These are phyloP conservation scores for Wickerhamomyces bisporus DNA, from an alignment of 805 yeast genomes.

Conservation along the genomic window DNA sequence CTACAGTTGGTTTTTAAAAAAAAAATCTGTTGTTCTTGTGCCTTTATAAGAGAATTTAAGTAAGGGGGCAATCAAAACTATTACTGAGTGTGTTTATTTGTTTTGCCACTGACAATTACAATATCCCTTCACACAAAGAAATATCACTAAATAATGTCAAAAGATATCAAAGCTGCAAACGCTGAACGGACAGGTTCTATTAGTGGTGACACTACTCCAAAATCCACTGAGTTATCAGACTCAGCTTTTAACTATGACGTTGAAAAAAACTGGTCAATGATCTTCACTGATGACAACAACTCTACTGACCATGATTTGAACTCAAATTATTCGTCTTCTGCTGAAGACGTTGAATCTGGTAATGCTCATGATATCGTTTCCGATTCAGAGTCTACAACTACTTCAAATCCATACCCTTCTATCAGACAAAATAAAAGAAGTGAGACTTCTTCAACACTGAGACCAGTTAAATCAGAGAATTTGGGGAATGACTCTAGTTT, in stretches of 20 bases:
- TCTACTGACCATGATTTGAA: constrained; percentile 23
- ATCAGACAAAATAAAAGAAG: neutral
- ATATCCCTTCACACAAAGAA: too few relatives aligned
- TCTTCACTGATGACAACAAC: constrained; percentile 24
- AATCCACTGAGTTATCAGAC: constrained; percentile 6
- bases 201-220: constrained; percentile 3
- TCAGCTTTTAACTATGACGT: constrained; percentile 16
- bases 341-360: constrained; percentile 9
- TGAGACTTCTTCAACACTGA: neutral
- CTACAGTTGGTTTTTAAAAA: too few relatives aligned
- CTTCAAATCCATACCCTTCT: neutral
- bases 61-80: too few relatives aligned
- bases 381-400: constrained; percentile 16
- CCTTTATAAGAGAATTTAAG: too few relatives aligned
- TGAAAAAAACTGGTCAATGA: constrained; percentile 24
- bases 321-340: constrained; percentile 19
- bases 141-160: too few relatives aligned
- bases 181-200: neutral
- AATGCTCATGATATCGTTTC: constrained; percentile 10
- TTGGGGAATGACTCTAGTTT: neutral
- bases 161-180: too few relatives aligned
- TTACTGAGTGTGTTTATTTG: too few relatives aligned
- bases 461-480: neutral
- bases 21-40: too few relatives aligned
- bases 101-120: too few relatives aligned